A percentile compares a stretch with the other conserved stretches of the same genome.
Evolutionary conservation across 306 rosid genomes (phyloP).

Genomic region (Vigna unguiculata): DNA sequence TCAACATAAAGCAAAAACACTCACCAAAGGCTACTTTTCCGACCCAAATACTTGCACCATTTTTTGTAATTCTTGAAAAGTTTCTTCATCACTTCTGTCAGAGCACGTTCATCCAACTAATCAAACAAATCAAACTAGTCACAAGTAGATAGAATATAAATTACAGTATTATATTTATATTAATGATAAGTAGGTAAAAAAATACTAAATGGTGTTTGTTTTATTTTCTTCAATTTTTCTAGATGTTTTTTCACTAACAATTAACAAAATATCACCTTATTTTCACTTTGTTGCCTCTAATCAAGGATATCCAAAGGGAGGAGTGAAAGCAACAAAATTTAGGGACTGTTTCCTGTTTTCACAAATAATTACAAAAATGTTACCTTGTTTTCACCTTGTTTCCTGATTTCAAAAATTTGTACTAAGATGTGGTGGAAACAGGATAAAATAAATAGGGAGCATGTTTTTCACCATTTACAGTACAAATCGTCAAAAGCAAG

Average conservation of each 20-base stretch:
- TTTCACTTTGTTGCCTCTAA: constrained; percentile 13
- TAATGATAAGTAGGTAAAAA: constrained; percentile 21
- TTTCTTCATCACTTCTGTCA: constrained; percentile 97
- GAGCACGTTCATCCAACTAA: constrained; percentile 93
- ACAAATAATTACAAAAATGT: background rate
- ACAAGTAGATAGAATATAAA: constrained; percentile 33
- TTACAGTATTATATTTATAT: background rate
- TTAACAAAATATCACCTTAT: background rate
- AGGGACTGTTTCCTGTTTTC: background rate
- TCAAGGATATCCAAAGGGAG: constrained; percentile 24
- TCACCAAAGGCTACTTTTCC: constrained; percentile 96
- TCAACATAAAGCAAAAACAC: constrained; percentile 39
- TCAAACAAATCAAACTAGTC: constrained; percentile 47
- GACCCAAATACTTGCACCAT: constrained; percentile 94
- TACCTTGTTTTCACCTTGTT: background rate
- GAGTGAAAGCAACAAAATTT: background rate
- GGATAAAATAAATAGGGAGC: background rate
- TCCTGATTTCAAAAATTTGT: background rate
- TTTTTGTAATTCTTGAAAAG: constrained; percentile 92
- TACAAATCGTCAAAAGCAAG: background rate
- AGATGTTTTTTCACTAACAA: constrained; percentile 9
- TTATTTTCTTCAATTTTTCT: constrained; percentile 19
- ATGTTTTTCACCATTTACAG: background rate
- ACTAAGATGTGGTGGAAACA: background rate
- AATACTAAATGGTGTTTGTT: background rate